Evolutionary conservation across 2,329 filamentous ascomycete species (phyloP), one percentile per base, ranked within the genome.

Genomic region (Apiospora phragmitis): DNA sequence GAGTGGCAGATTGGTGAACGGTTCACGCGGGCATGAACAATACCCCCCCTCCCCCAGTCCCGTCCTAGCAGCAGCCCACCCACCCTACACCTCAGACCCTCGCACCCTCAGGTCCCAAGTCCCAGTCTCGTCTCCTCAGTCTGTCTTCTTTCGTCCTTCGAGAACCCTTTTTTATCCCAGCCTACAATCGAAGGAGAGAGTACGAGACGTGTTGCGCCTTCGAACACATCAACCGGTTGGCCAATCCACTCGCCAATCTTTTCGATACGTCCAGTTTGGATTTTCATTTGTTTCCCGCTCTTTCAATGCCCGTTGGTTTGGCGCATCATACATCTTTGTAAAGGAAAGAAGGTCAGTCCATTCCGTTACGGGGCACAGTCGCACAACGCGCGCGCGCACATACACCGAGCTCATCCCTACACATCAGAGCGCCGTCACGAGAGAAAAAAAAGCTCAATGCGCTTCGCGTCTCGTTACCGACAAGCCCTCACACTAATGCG

Each of bases 11-110:
- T 51, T 51, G 38, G 47, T 24, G 55, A 62, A 62, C 55, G 32
- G 55, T 62, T 62, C 55, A 18, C 55, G 32, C 29, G 55, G 18
- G 55, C 55, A 62, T n/a, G 11, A 67, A 32, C 65, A 67, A 12
- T 21, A 18, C 65, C 65, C 65, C 65, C 55, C 55, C 9, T 42
- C 65, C 65, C 65, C 55, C 55, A 59, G 51, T 35, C 51, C 29
- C 3, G 51, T 59, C 55, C 32, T 12, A 35, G 32, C 16, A 35
- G 51, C 29, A 41, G 4, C 38, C 18, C 29, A 55, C 16, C 32
- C 55, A 62, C 55, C 55, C 55, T 62, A 62, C 55, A 62, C 55
- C 16, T 62, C 55, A 59, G 55, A 62, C 55, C 55, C 55, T 62
- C 55, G 55, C 55, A 38, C 55, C 55, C 55, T 62, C 55, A 62